Base-by-base conservation (phyloP, 306 rosid genomes). In the Vachellia collinsii region DNA sequence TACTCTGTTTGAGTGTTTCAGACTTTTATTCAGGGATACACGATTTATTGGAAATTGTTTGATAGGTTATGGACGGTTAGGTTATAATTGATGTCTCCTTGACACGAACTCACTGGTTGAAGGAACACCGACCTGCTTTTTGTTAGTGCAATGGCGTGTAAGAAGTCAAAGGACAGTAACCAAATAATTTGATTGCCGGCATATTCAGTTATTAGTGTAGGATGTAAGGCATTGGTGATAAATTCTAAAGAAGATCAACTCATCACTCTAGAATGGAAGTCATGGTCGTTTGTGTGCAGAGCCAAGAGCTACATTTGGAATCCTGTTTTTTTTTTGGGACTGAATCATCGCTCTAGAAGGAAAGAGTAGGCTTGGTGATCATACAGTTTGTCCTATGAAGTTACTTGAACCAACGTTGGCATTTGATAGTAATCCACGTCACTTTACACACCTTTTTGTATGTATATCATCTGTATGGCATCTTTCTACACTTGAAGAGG, bases 331-430 rank as follows among this genome's bases (percentile, higher is more conserved):
- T 16, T 16, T 12, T 12, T 12, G 1, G 11, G 61, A 53, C 25
- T 23, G 37, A 47, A 62, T 82, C 39, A 70, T n/a, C 13, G 58
- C 25, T 62, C 6, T 12, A 25, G 44, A 72, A 22, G 7, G n/a
- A 14, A 23, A 43, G 54, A 63, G 61, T 7, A 17, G 63, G 78
- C 69, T 20, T 25, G 13, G 12, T 34, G 58, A 74, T 78, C 14
- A 74, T 39, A 41, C 44, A 44, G 46, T 74, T 83, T 37, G 50
- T 70, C 38, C 20, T 67, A 9, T 76, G 44, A 70, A 72, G 76
- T 51, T 42, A 53, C 51, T 48, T 72, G 1, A 34, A 72, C 44
- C 11, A 71, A 5, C 58, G 62, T 77, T 19, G 38, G 47, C 53
- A 20, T 20, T 42, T 25, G 62, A 37, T 46, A 41, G 10, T 17